Conservation (phyloP, 2,329 filamentous ascomycete genomes). For the Pseudocercospora ulei region DNA sequence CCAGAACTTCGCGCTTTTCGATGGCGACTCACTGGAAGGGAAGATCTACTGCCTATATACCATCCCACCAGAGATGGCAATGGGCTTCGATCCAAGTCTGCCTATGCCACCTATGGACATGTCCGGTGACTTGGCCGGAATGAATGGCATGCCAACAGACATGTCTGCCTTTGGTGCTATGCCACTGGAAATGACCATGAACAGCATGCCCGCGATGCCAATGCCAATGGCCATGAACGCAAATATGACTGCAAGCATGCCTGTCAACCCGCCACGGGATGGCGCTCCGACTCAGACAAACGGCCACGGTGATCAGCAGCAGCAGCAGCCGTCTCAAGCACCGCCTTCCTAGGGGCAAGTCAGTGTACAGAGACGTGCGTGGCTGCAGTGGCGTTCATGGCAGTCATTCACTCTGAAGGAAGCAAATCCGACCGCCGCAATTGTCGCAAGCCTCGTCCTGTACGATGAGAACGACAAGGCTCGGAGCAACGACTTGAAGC, state of each 20-base stretch:
- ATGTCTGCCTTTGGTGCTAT: slow-evolving; percentile 6
- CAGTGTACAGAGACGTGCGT: background rate
- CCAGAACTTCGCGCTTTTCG: slow-evolving; percentile 88
- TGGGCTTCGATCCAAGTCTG: slow-evolving; percentile 14
- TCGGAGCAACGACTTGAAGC: no score
- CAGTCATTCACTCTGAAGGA: background rate
- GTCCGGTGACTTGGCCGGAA: background rate
- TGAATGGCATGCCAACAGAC: slow-evolving; percentile 10
- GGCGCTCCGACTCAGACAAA: background rate
- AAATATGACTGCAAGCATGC: slow-evolving; percentile 5
- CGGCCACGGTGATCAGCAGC: background rate
- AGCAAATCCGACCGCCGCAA: no score
- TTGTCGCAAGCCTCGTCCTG: background rate
- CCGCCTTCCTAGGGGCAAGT: slow-evolving; percentile 6
- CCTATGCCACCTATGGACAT: slow-evolving; percentile 7
- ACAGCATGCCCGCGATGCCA: slow-evolving; percentile 4
- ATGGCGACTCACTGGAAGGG: slow-evolving; percentile 69
- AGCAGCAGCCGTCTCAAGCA: slow-evolving; percentile 5
- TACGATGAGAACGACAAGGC: background rate
- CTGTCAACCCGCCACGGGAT: background rate
- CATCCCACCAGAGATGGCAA: slow-evolving; percentile 26
- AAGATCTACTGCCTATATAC: slow-evolving; percentile 61
- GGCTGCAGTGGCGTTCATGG: background rate
- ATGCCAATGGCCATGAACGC: slow-evolving; percentile 7
- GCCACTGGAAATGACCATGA: slow-evolving; percentile 9